Conservation (phyloP, 805 yeast species). For the Yarrowia keelungensis region DNA sequence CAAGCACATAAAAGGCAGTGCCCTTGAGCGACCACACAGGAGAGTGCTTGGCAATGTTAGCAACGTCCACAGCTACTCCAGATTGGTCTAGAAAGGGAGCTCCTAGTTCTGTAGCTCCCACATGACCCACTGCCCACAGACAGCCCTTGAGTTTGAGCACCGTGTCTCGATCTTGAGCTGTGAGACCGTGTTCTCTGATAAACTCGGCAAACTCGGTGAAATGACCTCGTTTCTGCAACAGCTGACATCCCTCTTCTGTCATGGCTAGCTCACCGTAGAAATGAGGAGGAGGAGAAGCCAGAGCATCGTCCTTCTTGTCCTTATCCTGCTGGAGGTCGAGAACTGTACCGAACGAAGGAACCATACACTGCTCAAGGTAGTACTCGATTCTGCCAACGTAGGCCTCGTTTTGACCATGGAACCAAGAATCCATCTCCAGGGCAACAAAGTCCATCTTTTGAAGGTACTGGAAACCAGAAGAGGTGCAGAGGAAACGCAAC, state of each 20-base stretch:
- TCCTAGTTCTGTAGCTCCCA: constrained; percentile 77
- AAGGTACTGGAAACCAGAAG: constrained; percentile 73
- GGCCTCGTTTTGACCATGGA: constrained; percentile 51
- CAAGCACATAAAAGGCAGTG: constrained; percentile 77
- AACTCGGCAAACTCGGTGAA: constrained; percentile 48
- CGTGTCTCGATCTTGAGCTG: constrained; percentile 50
- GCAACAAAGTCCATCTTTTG: constrained; percentile 65
- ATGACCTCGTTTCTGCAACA: constrained; percentile 60
- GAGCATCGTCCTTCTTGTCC: constrained; percentile 5
- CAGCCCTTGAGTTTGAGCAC: constrained; percentile 67
- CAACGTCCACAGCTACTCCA: constrained; percentile 58
- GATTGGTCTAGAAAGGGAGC: constrained; percentile 61
- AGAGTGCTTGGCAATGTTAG: constrained; percentile 57
- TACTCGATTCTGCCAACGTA: constrained; percentile 50
- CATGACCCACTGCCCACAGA: constrained; percentile 86
- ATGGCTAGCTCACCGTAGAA: constrained; percentile 81
- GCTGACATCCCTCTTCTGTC: constrained; percentile 77
- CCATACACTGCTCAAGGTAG: constrained; percentile 45
- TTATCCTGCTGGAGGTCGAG: constrained; percentile 12
- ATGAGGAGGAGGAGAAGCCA: constrained; percentile 35
- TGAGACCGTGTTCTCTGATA: constrained; percentile 44
- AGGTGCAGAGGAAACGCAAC: constrained; percentile 66
- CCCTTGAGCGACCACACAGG: constrained; percentile 70
- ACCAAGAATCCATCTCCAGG: constrained; percentile 73
- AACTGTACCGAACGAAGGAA: constrained; percentile 5